Percentiles rank a stretch among this genome's conserved stretches.
These are phyloP conservation scores for Phytopythium ostracodes DNA, from an alignment of 352 stramenopile genomes.

Conservation along the genomic window DNA sequence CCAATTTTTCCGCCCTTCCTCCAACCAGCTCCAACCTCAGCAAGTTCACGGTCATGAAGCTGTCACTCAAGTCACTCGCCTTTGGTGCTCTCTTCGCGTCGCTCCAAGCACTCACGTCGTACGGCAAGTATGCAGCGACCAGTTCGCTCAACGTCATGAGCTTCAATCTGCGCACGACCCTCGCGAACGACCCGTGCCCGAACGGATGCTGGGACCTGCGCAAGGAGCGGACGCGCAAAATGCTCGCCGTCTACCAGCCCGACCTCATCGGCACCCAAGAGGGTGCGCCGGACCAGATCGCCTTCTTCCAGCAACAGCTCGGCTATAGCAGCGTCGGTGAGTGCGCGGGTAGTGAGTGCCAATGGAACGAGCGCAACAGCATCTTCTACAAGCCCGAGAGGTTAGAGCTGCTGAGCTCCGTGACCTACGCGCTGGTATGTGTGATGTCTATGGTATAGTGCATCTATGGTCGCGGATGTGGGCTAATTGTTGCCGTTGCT, in stretches of 20 bases:
- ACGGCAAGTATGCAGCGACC: background rate
- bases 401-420: slow-evolving; percentile 34
- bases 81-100: background rate
- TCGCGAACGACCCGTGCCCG: slow-evolving; percentile 57
- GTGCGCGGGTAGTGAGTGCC: slow-evolving; percentile 44
- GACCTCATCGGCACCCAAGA: slow-evolving; percentile 72
- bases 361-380: slow-evolving; percentile 59
- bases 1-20: background rate
- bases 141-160: slow-evolving; percentile 52
- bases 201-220: slow-evolving; percentile 59
- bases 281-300: slow-evolving; percentile 46
- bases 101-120: background rate
- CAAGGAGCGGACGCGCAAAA: slow-evolving; percentile 30
- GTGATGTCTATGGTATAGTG: background rate
- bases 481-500: background rate
- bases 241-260: slow-evolving; percentile 43
- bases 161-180: slow-evolving; percentile 67
- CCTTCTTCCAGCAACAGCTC: slow-evolving; percentile 43
- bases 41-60: background rate
- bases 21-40: background rate
- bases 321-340: slow-evolving; percentile 42
- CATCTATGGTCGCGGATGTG: background rate
- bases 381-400: slow-evolving; percentile 54
- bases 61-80: background rate
- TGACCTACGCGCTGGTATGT: slow-evolving; percentile 62